A percentile compares a stretch with the other conserved stretches of the same genome.
These are phyloP conservation scores for Sporothrix luriei DNA, from an alignment of 2,329 filamentous ascomycete genomes.

Conservation along the genomic window DNA sequence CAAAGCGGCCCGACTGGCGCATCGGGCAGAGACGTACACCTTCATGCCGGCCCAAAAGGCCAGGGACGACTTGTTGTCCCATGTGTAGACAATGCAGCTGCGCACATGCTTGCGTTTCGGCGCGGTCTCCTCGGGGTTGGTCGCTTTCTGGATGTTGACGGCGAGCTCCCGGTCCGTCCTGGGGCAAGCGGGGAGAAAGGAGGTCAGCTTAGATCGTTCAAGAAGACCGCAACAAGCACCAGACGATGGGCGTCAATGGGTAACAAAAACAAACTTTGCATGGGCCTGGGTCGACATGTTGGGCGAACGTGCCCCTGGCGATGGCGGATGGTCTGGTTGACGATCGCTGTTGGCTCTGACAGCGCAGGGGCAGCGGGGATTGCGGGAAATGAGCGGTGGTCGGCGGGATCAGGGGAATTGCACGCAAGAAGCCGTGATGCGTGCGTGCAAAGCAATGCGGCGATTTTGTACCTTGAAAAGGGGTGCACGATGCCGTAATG, in stretches of 20 bases:
- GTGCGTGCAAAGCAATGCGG: not conserved
- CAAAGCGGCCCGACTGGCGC: not conserved
- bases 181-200: slow-evolving; percentile 13
- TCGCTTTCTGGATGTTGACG: slow-evolving; percentile 71
- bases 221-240: not conserved
- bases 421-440: not conserved
- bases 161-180: slow-evolving; percentile 70
- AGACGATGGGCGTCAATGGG: not conserved
- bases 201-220: not conserved
- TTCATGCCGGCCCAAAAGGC: slow-evolving; percentile 99
- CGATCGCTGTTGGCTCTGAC: slow-evolving; percentile 24
- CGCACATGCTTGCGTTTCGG: slow-evolving; percentile 91
- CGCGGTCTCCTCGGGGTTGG: slow-evolving; percentile 67
- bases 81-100: slow-evolving; percentile 96
- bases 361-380: slow-evolving; percentile 6
- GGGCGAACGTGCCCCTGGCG: slow-evolving; percentile 26
- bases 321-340: slow-evolving; percentile 25
- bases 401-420: not conserved
- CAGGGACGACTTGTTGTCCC: slow-evolving; percentile 94
- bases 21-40: slow-evolving; percentile 60
- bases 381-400: not conserved
- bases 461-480: not conserved
- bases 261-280: slow-evolving; percentile 32
- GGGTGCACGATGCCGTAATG: not conserved
- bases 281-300: slow-evolving; percentile 36